These are phyloP conservation scores for Chloranthus sessilifolius DNA, from an alignment of 164 flowering plant genomes.

Conservation along the genomic window DNA sequence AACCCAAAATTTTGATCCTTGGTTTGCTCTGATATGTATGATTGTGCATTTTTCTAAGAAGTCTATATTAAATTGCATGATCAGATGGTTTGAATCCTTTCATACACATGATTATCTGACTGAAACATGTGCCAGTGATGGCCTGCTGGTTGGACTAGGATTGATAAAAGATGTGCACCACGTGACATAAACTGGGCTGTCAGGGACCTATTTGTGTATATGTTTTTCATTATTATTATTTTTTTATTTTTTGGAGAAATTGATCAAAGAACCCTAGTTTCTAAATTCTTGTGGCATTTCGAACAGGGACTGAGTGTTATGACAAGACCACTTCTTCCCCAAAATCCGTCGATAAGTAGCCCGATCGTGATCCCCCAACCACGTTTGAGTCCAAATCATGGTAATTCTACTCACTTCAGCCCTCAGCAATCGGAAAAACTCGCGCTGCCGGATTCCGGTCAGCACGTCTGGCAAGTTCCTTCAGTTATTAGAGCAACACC, in stretches of 20 bases:
- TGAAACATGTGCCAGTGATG: too few species aligned
- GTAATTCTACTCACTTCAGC: slow-evolving; percentile 13
- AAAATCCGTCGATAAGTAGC: slow-evolving; percentile 11
- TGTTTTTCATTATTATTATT: too few species aligned
- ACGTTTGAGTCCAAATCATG: slow-evolving; percentile 16
- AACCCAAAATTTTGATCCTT: too few species aligned
- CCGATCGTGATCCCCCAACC: slow-evolving; percentile 21
- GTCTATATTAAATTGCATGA: too few species aligned
- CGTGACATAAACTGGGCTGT: too few species aligned
- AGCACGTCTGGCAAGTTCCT: slow-evolving; percentile 17
- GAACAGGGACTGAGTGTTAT: slow-evolving; percentile 44
- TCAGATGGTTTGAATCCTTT: too few species aligned
- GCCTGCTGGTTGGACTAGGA: too few species aligned
- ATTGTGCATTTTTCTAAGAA: too few species aligned
- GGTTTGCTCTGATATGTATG: background rate
- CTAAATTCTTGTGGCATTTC: background rate
- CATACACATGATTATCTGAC: too few species aligned
- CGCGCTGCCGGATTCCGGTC: slow-evolving; percentile 21
- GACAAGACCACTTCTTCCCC: slow-evolving; percentile 27
- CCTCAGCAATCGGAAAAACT: slow-evolving; percentile 21
- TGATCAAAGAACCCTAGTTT: background rate
- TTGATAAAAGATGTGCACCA: too few species aligned
- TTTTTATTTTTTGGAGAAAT: too few species aligned
- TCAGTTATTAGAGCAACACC: slow-evolving; percentile 23
- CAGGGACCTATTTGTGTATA: too few species aligned